phyloP scores from a whole-genome alignment of 768 basidiomycete genomes.

The Rubroboletus pulcherrimus region DNA sequence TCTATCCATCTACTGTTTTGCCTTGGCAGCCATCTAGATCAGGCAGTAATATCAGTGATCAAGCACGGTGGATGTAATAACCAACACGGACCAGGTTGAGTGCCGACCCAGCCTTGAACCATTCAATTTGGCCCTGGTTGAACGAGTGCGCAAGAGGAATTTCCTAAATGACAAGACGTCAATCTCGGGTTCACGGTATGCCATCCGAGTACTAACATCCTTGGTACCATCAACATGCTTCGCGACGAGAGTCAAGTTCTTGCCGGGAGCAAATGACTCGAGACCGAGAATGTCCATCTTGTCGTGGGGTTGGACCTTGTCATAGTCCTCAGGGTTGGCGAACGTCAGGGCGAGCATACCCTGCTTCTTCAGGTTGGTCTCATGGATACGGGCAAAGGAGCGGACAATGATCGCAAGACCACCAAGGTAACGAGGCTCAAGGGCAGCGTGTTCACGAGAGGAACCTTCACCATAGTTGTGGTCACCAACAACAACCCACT shows the following conservation, averaged over 20 bases:
- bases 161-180: conserved; percentile 39
- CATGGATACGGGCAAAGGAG: conserved; percentile 97
- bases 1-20: conserved; percentile 39
- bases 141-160: conserved; percentile 86
- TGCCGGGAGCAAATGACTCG: conserved; percentile 84
- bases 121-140: conserved; percentile 95
- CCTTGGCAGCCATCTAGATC: conserved; percentile 63
- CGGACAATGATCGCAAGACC: conserved; percentile 94
- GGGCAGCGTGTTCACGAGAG: conserved; percentile 95
- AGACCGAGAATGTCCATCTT: conserved; percentile 87
- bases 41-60: neutral
- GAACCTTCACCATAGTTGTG: conserved; percentile 98
- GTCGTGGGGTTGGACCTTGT: conserved; percentile 85
- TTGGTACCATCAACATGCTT: conserved; percentile 81
- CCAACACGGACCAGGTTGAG: conserved; percentile 70
- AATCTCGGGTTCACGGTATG: neutral
- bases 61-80: neutral
- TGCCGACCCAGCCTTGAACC: conserved; percentile 98
- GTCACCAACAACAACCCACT: conserved; percentile 98
- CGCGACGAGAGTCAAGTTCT: conserved; percentile 77
- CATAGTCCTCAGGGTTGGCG: conserved; percentile 88
- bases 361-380: conserved; percentile 99
- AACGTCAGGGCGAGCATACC: conserved; percentile 98
- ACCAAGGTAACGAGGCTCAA: conserved; percentile 93
- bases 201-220: conserved; percentile 43